phyloP scores from a whole-genome alignment of 2,329 filamentous ascomycete species.

The Cytospora mali region DNA sequence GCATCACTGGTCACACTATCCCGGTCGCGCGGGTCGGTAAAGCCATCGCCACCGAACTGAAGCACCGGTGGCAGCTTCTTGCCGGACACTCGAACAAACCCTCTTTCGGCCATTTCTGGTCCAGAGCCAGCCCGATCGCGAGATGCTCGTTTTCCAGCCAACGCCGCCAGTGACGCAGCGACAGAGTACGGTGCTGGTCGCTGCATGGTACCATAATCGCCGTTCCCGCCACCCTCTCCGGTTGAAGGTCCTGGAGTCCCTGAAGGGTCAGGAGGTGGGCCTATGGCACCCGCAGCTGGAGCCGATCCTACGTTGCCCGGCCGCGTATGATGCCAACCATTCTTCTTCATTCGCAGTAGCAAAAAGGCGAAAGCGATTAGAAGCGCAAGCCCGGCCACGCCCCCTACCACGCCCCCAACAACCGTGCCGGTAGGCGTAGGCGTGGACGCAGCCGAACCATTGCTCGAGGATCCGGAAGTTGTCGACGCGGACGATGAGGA shows the following conservation, averaged over 20 bases:
- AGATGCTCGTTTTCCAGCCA: constrained; percentile 46
- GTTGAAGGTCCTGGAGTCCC: neutral
- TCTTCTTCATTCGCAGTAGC: constrained; percentile 59
- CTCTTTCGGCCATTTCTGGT: constrained; percentile 51
- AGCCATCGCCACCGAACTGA: constrained; percentile 64
- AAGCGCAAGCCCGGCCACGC: constrained; percentile 60
- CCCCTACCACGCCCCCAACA: constrained; percentile 60
- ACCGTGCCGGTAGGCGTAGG: constrained; percentile 41
- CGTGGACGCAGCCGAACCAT: constrained; percentile 29
- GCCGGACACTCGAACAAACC: constrained; percentile 68
- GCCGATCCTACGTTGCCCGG: constrained; percentile 36
- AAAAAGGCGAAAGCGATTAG: constrained; percentile 57
- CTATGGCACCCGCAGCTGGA: constrained; percentile 15
- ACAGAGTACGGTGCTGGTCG: constrained; percentile 52
- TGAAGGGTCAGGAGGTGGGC: constrained; percentile 8
- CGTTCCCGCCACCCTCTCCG: constrained; percentile 27
- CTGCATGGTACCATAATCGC: constrained; percentile 43
- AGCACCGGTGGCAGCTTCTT: constrained; percentile 66
- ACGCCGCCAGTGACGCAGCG: constrained; percentile 50
- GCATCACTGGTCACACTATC: constrained; percentile 45
- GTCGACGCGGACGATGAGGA: constrained; percentile 31
- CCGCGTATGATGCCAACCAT: constrained; percentile 30
- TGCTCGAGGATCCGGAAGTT: constrained; percentile 31
- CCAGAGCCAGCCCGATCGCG: constrained; percentile 37
- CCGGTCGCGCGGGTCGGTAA: constrained; percentile 51